Evolutionary conservation across 1,139 yeast genomes (phyloP), one percentile per base, ranked within the genome.

Genomic region (Kazachstania sp.): DNA sequence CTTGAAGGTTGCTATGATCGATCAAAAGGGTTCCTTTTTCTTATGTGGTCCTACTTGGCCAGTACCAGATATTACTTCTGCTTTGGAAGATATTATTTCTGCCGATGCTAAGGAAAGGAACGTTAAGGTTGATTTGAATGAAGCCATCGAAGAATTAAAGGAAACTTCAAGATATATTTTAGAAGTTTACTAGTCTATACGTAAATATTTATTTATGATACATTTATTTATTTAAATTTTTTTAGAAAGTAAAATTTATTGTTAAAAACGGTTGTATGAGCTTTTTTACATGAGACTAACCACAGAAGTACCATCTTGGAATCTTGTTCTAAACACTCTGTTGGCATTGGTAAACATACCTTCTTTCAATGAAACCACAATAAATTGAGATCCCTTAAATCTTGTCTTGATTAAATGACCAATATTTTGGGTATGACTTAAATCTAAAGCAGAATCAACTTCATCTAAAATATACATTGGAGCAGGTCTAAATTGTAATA

Each of bases 1-100:
- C 36, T 75, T 92, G 67, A 84, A 86, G 48, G 85, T 79, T 48
- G 94, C 96, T 34, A 79, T 90, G 66, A 83, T 83, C 43, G 71
- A 72, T 51, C 77, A 88, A 69, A 72, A 83, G 48, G 98, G 97
- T 49, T 82, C 88, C 23, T 90, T 92, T 78, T 92, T 92, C 71
- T 76, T 92, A 64, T 92, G 98, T 80, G 98, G 98, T 54, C 97
- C 97, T 41, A 92, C 97, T 1, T 92, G 98, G 98, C 98, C 98
- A 29, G 97, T 92, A 59, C 97, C 97, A 16, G 97, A 90, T 67
- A 86, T 92, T 59, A 86, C 96, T 50, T 86, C 84, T 44, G 95
- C 95, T 58, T 73, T 92, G 57, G 86, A 84, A 62, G 95, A 86
- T 57, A 85, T 92, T 59, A 75, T 88, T 45, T 66, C 67, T 19